Percentiles rank a stretch among this genome's conserved stretches.
phyloP scores from a whole-genome alignment of 1,139 yeast species.

The Arxiozyma slooffiae region DNA sequence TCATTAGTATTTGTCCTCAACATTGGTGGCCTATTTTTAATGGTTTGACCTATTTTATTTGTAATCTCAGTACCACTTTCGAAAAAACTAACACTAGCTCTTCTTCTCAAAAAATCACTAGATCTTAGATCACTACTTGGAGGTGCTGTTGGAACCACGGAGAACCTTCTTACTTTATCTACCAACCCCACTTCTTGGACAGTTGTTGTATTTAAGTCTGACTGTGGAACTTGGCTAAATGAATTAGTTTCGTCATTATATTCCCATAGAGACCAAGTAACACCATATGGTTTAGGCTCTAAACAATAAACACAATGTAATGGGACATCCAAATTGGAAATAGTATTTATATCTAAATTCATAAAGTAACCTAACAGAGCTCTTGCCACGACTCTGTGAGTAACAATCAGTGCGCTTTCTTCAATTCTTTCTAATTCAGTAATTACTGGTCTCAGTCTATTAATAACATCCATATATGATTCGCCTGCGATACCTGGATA shows the following conservation, averaged over 20 bases:
- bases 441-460: constrained; percentile 78
- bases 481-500: constrained; percentile 99
- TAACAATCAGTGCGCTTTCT: constrained; percentile 71
- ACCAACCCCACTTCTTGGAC: constrained; percentile 58
- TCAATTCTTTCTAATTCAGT: constrained; percentile 88
- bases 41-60: not conserved
- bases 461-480: constrained; percentile 84
- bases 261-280: constrained; percentile 82
- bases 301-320: constrained; percentile 80
- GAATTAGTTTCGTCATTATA: constrained; percentile 70
- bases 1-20: not conserved
- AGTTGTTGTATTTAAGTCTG: constrained; percentile 41
- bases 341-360: constrained; percentile 71
- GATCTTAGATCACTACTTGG: constrained; percentile 21
- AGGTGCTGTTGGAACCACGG: constrained; percentile 69
- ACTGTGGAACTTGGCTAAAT: constrained; percentile 67
- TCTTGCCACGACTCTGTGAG: constrained; percentile 86
- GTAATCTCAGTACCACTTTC: not conserved
- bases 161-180: constrained; percentile 55
- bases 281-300: constrained; percentile 92
- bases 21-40: not conserved
- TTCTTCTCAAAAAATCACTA: constrained; percentile 17
- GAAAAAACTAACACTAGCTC: constrained; percentile 10
- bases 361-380: constrained; percentile 80
- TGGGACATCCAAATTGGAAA: constrained; percentile 88